A percentile compares a stretch with the other conserved stretches of the same genome.
phyloP scores from a whole-genome alignment of 257 asterid genomes.

The Perilla frutescens region DNA sequence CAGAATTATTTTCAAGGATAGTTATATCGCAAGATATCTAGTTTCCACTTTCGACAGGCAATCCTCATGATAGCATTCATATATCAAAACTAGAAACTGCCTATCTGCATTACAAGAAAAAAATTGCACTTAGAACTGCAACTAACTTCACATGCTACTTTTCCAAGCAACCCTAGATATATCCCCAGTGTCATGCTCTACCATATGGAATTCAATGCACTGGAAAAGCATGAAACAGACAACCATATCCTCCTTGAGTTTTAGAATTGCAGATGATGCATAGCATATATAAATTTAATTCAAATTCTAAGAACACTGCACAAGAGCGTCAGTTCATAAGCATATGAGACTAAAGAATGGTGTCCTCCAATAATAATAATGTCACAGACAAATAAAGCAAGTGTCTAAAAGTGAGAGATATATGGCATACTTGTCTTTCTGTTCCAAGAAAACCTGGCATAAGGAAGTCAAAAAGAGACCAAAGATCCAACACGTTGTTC shows the following conservation, averaged over 20 bases:
- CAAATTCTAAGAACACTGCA: constrained; percentile 6
- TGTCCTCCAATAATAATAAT: neutral
- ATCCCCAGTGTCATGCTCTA: constrained; percentile 15
- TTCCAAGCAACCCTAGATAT: constrained; percentile 15
- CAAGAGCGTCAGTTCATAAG: constrained; percentile 11
- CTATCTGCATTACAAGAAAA: neutral
- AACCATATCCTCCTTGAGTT: constrained; percentile 12
- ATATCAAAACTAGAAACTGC: constrained; percentile 3
- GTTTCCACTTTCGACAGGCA: constrained; percentile 17
- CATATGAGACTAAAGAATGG: neutral
- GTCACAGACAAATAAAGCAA: constrained; percentile 21
- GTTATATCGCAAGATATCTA: neutral
- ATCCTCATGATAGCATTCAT: neutral
- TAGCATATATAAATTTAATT: neutral
- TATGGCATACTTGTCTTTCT: constrained; percentile 87
- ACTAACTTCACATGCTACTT: neutral
- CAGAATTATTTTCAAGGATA: constrained; percentile 21
- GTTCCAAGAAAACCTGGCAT: constrained; percentile 99
- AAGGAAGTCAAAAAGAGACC: constrained; percentile 99
- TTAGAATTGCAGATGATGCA: constrained; percentile 17
- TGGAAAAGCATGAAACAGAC: constrained; percentile 16
- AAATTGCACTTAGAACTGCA: constrained; percentile 9
- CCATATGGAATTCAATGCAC: constrained; percentile 19
- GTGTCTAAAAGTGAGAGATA: constrained; percentile 23
- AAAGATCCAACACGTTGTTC: constrained; percentile 96